Evolutionary conservation across 345 rosid genomes (phyloP), one percentile per base, ranked within the genome.

Genomic region (Laguncularia racemosa): DNA sequence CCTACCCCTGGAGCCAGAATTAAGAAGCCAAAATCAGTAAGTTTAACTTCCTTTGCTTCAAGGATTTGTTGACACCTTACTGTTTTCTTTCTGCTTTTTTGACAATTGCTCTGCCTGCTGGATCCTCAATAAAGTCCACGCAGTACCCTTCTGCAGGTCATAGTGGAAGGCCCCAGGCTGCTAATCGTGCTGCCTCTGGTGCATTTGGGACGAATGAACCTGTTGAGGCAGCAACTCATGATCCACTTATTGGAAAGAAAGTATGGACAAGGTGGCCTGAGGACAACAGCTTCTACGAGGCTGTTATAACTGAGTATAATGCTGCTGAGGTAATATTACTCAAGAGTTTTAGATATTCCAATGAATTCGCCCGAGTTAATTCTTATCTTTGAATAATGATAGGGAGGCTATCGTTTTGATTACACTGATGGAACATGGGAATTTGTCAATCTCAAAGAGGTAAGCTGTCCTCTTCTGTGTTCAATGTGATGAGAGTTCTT

Each of bases 201-300:
- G 68, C 81, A 57, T 80, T 92, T 65, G 63, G 67, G 52, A 56
- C 78, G 11, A 86, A 83, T 67, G 90, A 75, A 68, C 79, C 89
- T 67, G 82, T 90, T 63, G 88, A 79, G 58, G 71, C 86, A 21
- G 74, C 83, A 61, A 69, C 81, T 38, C 80, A 59, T 71, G 88
- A 89, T 70, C 69, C 83, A 33, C 81, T 90, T 53, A 67, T 93
- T 60, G 97, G 96, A 66, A 83, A 72, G 79, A 84, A 85, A 81
- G 95, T 92, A 47, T 92, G 97, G 98, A 92, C 98, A 60, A 82
- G 86, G 76, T 92, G 98, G 98, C 98, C 98, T 53, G 98, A 84
- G 56, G 98, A 92, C 72, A 86, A 89, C 68, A 72, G 82, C 67
- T 91, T 82, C 73, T 91, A 91, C 51, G 88, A 91, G 77, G 98